These are phyloP conservation scores for Nadsonia fulvescens DNA, from an alignment of 805 yeast genomes.

Conservation along the genomic window DNA sequence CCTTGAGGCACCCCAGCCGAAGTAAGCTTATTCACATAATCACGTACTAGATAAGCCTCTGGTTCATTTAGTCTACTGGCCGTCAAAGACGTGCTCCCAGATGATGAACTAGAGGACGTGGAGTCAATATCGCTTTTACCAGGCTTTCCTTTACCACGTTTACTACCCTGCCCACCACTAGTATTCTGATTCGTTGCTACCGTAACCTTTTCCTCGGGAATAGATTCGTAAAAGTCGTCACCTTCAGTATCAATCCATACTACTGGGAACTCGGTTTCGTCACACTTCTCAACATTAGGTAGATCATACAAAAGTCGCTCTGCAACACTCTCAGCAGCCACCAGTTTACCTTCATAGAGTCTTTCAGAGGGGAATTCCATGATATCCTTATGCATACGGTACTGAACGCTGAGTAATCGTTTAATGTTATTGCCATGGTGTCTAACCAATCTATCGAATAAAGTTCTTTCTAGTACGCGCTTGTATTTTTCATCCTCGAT, in stretches of 20 bases:
- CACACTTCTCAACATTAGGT: slow-evolving; percentile 28
- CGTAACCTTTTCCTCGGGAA: slow-evolving; percentile 19
- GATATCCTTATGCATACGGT: slow-evolving; percentile 66
- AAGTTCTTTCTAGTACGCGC: slow-evolving; percentile 36
- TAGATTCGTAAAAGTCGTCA: slow-evolving; percentile 52
- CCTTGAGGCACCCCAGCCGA: slow-evolving; percentile 32
- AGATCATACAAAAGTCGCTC: slow-evolving; percentile 37
- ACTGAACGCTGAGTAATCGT: slow-evolving; percentile 55
- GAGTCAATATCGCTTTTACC: too few species aligned
- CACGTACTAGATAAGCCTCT: slow-evolving; percentile 45
- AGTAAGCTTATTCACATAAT: slow-evolving; percentile 37
- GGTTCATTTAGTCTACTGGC: slow-evolving; percentile 56
- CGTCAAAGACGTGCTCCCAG: slow-evolving; percentile 14
- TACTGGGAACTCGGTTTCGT: slow-evolving; percentile 36
- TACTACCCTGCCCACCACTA: too few species aligned
- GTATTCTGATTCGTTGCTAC: slow-evolving; percentile 9
- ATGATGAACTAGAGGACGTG: too few species aligned
- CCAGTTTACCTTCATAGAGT: slow-evolving; percentile 44
- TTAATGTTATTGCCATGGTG: slow-evolving; percentile 29
- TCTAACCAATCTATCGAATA: slow-evolving; percentile 63
- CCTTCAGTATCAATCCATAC: slow-evolving; percentile 93
- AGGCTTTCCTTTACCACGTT: too few species aligned
- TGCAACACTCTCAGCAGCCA: slow-evolving; percentile 44
- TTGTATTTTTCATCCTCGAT: slow-evolving; percentile 24
- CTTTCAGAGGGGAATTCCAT: slow-evolving; percentile 60